Base-by-base conservation (phyloP, 2,329 filamentous ascomycete species). In the Zymoseptoria pseudotritici region DNA sequence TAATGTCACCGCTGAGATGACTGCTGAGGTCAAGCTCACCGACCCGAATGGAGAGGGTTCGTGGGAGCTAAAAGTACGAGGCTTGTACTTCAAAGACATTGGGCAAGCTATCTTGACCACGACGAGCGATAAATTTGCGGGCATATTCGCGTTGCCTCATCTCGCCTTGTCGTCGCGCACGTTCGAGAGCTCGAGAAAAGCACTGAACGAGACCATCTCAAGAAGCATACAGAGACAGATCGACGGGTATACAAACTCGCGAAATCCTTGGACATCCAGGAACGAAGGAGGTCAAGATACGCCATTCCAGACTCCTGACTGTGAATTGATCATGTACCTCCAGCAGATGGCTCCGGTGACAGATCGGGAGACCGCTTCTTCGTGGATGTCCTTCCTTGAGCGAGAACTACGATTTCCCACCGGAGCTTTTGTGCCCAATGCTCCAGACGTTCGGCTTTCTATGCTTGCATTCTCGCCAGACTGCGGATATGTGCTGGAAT, bases 41-140 rank as follows among this genome's bases (percentile, higher is more conserved):
- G 91, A 94, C 68, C 80, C 84, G 50, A 81, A 83, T 58, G 83
- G 83, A 61, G 88, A 88, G 4, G 87, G 87, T 70, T 89, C 85
- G 66, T 92, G 89, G 86, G 87, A 92, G 66, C 85, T 95, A 76
- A 82, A 84, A 56, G 76, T 96, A 55, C 87, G 91, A 74, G 94
- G 94, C 3, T 82, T 95, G 3, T 93, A 97, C 76, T 95, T 91
- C 80, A 86, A 88, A 46, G 82, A 83, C n/a, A 84, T 88, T 63
- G 94, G 94, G 1, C 83, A 86, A 13, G 84, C 94, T 55, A 78
- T 97, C 42, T 78, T 97, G 71, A 90, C 88, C 1, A 97, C 93
- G 0, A 93, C 91, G 54, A 97, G 91, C 73, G 89, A 96, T 71
- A 97, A 96, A 77, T 82, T 94, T 70, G 85, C 88, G n/a, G 92